A percentile compares a stretch with the other conserved stretches of the same genome.
phyloP scores from a whole-genome alignment of 2,329 filamentous ascomycete species.

The Karstenula rhodostoma region DNA sequence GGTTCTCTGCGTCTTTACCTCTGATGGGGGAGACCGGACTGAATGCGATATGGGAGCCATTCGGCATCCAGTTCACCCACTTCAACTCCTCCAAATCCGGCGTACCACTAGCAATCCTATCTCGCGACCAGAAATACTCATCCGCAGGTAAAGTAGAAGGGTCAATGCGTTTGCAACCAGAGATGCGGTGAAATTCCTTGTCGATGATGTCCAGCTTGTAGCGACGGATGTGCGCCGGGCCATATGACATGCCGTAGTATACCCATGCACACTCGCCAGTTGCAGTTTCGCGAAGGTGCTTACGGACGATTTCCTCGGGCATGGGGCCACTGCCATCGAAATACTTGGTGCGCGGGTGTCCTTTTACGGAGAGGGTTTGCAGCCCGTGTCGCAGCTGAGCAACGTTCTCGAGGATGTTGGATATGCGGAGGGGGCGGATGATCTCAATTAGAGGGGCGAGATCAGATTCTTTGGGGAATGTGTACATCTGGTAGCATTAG shows the following conservation, averaged over 20 bases:
- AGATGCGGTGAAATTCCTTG: conserved; percentile 25
- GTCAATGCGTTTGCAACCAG: conserved; percentile 25
- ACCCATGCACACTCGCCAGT: conserved; percentile 30
- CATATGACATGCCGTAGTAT: conserved; percentile 34
- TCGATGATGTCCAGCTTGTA: conserved; percentile 29
- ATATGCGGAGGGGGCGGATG: conserved; percentile 54
- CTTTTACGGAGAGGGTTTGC: conserved; percentile 30
- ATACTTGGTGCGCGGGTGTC: conserved; percentile 25
- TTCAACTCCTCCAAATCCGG: conserved; percentile 50
- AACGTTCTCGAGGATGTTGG: conserved; percentile 33
- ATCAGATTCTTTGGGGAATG: conserved; percentile 59
- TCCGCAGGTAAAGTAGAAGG: conserved; percentile 24
- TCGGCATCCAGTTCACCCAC: conserved; percentile 52
- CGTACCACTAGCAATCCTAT: conserved; percentile 28
- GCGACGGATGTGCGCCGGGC: conserved; percentile 24
- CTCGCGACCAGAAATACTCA: conserved; percentile 32
- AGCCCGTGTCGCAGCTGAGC: conserved; percentile 30
- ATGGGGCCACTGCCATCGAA: conserved; percentile 23
- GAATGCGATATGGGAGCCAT: conserved; percentile 56
- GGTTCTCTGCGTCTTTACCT: conserved; percentile 51
- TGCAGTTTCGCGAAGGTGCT: conserved; percentile 23
- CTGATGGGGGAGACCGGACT: conserved; percentile 57
- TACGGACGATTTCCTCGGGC: conserved; percentile 19
- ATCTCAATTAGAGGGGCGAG: conserved; percentile 59
- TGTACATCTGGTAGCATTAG: conserved; percentile 35